Base-by-base conservation (phyloP, 2,329 filamentous ascomycete species). In the Aspergillus tanneri region DNA sequence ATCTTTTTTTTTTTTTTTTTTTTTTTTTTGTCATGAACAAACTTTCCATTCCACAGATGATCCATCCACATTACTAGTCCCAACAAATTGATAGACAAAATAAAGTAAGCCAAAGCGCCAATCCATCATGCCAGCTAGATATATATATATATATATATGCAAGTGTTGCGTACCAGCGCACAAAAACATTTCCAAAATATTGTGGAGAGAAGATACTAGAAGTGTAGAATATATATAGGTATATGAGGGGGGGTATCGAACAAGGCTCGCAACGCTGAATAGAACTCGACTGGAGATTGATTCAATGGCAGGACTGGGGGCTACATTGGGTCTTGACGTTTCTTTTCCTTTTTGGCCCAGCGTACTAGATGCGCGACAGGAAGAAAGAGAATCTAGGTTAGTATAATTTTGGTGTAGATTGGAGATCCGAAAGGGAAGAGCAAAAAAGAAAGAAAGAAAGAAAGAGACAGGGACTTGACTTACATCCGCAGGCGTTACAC, bases 401-500 rank as follows among this genome's bases (percentile, higher is more conserved):
- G 22, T 41, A n/a, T n/a, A n/a, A n/a, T n/a, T n/a, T n/a, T n/a
- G n/a, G n/a, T n/a, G n/a, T n/a, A n/a, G n/a, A n/a, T n/a, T n/a
- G n/a, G n/a, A n/a, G n/a, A n/a, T n/a, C n/a, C n/a, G n/a, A n/a
- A n/a, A n/a, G n/a, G n/a, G n/a, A n/a, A n/a, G n/a, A n/a, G n/a
- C n/a, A n/a, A n/a, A n/a, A n/a, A n/a, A n/a, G n/a, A n/a, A n/a
- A n/a, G n/a, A n/a, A 16, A 41, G 32, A 46, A 3, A 35, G 18
- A 5, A 46, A 45, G 24, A 34, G 23, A 40, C 36, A 23, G 21
- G 32, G 16, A 12, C 25, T 49, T 24, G 36, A 76, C 77, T 72
- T 60, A 81, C 81, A 88, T 84, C 92, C 92, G 66, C 92, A 97
- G 6, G 92, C 92, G 72, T 97, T 97, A 71, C 92, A 97, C 10